Base-by-base conservation (phyloP, 2,329 filamentous ascomycete genomes). In the Mycocentrospora acerina region DNA sequence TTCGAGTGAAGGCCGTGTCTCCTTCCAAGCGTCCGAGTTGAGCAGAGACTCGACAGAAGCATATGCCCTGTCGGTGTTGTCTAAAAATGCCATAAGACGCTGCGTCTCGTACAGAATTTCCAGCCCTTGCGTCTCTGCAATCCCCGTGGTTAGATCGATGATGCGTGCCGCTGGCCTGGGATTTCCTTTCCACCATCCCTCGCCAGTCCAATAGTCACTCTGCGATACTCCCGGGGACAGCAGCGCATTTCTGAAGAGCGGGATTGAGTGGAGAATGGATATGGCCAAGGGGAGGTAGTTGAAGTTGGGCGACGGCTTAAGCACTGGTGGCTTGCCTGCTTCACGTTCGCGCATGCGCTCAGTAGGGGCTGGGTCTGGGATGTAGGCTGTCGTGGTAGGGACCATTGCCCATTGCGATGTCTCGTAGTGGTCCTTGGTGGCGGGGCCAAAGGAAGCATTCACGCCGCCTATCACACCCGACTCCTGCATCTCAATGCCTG, bases 121-220 rank as follows among this genome's bases (percentile, higher is more conserved):
- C n/a, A 63, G 35, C 3, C 52, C 51, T 11, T 52, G 32, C 36
- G 62, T 54, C n/a, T 53, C 51, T 6, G 59, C 59, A 19, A 53
- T 44, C 5, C 64, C 52, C 4, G 56, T 44, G 24, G 52, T 53
- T 40, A 71, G 55, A 34, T 75, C 71, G n/a, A 81, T 70, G 15
- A 78, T 73, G 31, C 71, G 74, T 3, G 76, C 70, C 11, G 73
- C 60, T 19, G 71, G 65, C 17, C 80, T 75, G 0, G 72, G 58
- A 19, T 71, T 71, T 14, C 81, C 81, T 51, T 75, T 78, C 81
- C 81, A 85, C 81, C 81, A 85, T 9, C 80, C 75, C 2, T 69
- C 50, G 42, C 81, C 74, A 36, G 74, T 60, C 29, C 78, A 78
- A 51, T 84, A 84, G 40, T 76, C 69, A 2, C 64, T 55, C 16